Evolutionary conservation across 805 yeast species (phyloP).

Genomic region (Danielozyma ontarioensis): DNA sequence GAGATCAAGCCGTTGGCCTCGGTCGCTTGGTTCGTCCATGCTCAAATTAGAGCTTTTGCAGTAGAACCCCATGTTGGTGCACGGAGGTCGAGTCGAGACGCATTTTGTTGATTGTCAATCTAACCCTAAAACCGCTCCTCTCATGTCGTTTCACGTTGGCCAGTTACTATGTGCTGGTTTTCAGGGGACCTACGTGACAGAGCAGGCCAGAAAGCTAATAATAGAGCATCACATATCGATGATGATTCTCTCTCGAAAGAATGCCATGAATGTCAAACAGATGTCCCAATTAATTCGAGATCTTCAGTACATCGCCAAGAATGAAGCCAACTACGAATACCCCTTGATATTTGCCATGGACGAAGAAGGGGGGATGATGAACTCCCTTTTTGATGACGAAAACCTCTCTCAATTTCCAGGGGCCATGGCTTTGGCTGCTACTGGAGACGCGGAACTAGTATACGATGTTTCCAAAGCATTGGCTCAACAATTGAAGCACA

Average conservation of each 20-base stretch:
- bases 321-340: slow-evolving; percentile 41
- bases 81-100: too few species aligned
- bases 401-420: slow-evolving; percentile 56
- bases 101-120: too few species aligned
- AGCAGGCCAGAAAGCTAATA: slow-evolving; percentile 49
- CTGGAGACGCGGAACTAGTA: slow-evolving; percentile 44
- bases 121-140: slow-evolving; percentile 3
- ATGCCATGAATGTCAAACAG: slow-evolving; percentile 45
- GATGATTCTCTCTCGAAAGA: slow-evolving; percentile 47
- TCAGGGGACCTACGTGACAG: slow-evolving; percentile 48
- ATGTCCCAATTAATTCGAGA: slow-evolving; percentile 46
- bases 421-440: slow-evolving; percentile 59
- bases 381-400: slow-evolving; percentile 49
- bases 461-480: slow-evolving; percentile 50
- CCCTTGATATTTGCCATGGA: slow-evolving; percentile 57
- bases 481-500: slow-evolving; percentile 46
- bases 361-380: slow-evolving; percentile 62
- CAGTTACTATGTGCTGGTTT: slow-evolving; percentile 58
- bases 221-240: slow-evolving; percentile 47
- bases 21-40: too few species aligned
- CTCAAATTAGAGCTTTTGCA: too few species aligned
- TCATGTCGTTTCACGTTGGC: slow-evolving; percentile 29
- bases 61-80: too few species aligned
- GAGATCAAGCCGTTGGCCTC: too few species aligned
- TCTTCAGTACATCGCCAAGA: slow-evolving; percentile 49